Base-by-base conservation (phyloP, 2,329 filamentous ascomycete genomes). In the Phoma sp. region DNA sequence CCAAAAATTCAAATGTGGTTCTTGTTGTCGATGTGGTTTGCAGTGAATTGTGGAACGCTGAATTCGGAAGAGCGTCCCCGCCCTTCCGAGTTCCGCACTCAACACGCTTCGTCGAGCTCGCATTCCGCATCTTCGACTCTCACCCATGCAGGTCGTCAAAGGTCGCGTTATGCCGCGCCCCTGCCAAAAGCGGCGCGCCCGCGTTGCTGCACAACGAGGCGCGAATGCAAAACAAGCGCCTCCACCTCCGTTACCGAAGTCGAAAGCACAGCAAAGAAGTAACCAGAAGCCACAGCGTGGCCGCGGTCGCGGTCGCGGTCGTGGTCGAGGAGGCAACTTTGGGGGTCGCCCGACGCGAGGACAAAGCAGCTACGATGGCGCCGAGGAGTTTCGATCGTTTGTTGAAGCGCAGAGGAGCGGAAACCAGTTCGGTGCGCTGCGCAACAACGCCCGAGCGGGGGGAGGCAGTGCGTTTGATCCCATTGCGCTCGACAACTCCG, bases 131-230 rank as follows among this genome's bases (percentile, higher is more conserved):
- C 36, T 55, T 44, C 43, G 17, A 55, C 52, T 33, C 10, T 25
- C 19, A 55, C 46, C 13, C 36, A 57, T 57, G 54, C 54, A 57
- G 48, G 54, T 57, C 43, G 48, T 57, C 15, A 57, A 57, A 52
- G 54, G 51, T 36, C 57, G 45, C 40, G 51, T 52, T 33, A 68
- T 68, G 65, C 61, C 64, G 53, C 65, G 65, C 57, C 65, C 64
- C 25, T 67, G 64, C 51, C 65, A 68, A 43, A 60, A 61, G 57
- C 60, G 65, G 56, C 65, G 65, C 51, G 61, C 63, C 24, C 66
- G 59, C 48, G 61, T 62, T 35, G 63, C 57, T 38, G 61, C 63
- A 6, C 58, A 68, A n/a, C 58, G 40, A 32, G 44, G 45, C 22
- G 44, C 41, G 9, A 50, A 33, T 10, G 22, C 38, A 31, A 57